Percentiles rank a stretch among this genome's conserved stretches.
Evolutionary conservation across 2,329 filamentous ascomycete genomes (phyloP).

Genomic region (Madurella fahalii): DNA sequence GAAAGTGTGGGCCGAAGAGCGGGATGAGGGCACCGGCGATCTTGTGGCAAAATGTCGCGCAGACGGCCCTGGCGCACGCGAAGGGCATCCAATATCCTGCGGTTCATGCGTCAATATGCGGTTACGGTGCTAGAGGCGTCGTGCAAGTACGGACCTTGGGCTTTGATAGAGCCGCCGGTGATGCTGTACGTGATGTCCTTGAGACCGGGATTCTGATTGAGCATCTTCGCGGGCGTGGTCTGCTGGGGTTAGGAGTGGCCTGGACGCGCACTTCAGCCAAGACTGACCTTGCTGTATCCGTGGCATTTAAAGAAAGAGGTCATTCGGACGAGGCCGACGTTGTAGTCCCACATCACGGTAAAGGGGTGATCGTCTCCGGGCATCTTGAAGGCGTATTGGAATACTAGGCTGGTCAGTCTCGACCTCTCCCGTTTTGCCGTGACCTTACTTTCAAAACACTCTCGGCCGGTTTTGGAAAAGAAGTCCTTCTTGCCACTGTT

Average conservation of each 20-base stretch:
- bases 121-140: not conserved
- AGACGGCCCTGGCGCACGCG: constrained; percentile 77
- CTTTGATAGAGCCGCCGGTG: constrained; percentile 83
- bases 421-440: not conserved
- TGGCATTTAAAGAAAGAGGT: constrained; percentile 93
- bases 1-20: constrained; percentile 82
- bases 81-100: constrained; percentile 98
- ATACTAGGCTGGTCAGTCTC: constrained; percentile 50
- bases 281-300: constrained; percentile 75
- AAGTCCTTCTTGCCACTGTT: constrained; percentile 93
- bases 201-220: constrained; percentile 73
- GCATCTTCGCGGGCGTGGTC: constrained; percentile 85
- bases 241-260: constrained; percentile 35
- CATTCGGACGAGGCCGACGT: constrained; percentile 86
- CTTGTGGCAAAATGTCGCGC: constrained; percentile 80
- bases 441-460: constrained; percentile 77
- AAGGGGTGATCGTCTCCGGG: constrained; percentile 64
- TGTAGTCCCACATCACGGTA: constrained; percentile 95
- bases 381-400: constrained; percentile 75
- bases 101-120: constrained; percentile 3
- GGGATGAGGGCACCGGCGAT: constrained; percentile 86
- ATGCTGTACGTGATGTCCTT: constrained; percentile 91
- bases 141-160: constrained; percentile 64
- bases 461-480: constrained; percentile 76
- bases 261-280: not conserved